Evolutionary conservation across 352 stramenopile genomes (phyloP).

Genomic region (Phytophthora pisi): DNA sequence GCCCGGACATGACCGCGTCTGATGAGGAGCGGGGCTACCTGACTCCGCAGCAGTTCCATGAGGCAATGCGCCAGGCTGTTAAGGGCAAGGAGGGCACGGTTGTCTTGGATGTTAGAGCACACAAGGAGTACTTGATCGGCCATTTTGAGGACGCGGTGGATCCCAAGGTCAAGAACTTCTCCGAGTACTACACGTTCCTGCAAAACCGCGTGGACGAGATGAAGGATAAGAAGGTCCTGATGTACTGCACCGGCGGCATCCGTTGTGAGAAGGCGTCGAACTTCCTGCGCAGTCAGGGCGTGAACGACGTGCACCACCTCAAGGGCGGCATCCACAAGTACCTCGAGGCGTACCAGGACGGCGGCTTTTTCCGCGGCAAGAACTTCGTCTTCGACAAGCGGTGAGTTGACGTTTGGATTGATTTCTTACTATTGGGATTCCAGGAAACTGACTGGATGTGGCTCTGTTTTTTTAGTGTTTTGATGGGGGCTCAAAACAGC

Average conservation of each 20-base stretch:
- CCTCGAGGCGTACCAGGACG: slow-evolving; percentile 62
- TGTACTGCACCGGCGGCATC: slow-evolving; percentile 84
- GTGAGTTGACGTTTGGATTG: slow-evolving; percentile 27
- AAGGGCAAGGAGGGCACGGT: slow-evolving; percentile 54
- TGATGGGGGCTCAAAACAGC: slow-evolving; percentile 59
- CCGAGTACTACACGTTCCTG: slow-evolving; percentile 74
- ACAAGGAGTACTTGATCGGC: slow-evolving; percentile 74
- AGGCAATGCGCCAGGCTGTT: slow-evolving; percentile 51
- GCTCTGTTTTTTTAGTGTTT: slow-evolving; percentile 40
- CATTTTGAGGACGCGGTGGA: slow-evolving; percentile 75
- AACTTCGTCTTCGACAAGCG: slow-evolving; percentile 87
- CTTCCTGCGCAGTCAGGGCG: slow-evolving; percentile 62
- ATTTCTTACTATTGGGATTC: not conserved
- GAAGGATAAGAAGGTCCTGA: slow-evolving; percentile 77
- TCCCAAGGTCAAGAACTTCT: slow-evolving; percentile 76
- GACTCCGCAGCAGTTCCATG: slow-evolving; percentile 80
- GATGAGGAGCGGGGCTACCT: slow-evolving; percentile 71
- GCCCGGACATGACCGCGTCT: slow-evolving; percentile 59
- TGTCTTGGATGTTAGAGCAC: slow-evolving; percentile 64
- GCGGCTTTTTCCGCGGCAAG: slow-evolving; percentile 74
- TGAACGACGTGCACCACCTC: slow-evolving; percentile 67
- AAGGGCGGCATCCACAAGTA: slow-evolving; percentile 84
- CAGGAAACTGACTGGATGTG: not conserved
- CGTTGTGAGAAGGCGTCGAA: slow-evolving; percentile 79
- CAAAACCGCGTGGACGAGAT: slow-evolving; percentile 63